A percentile compares a stretch with the other conserved stretches of the same genome.
phyloP scores from a whole-genome alignment of 2,329 filamentous ascomycete species.

The Exophiala xenobiotica region DNA sequence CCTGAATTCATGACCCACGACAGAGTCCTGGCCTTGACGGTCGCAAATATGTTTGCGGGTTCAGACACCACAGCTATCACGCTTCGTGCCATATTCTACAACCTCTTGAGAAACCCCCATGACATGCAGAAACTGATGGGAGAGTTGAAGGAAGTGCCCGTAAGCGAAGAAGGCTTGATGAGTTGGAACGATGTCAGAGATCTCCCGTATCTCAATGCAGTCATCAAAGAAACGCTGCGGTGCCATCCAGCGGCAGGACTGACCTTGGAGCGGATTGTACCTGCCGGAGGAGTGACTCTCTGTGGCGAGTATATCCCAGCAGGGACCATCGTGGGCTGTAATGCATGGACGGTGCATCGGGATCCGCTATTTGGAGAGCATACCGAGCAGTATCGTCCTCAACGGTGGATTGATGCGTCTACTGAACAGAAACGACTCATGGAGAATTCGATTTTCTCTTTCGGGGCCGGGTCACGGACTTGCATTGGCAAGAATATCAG shows the following conservation, averaged over 20 bases:
- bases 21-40: constrained; percentile 17
- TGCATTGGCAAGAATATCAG: constrained; percentile 32
- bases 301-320: constrained; percentile 66
- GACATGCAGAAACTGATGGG: constrained; percentile 3
- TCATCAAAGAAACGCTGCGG: constrained; percentile 29
- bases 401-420: constrained; percentile 64
- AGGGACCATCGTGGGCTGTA: constrained; percentile 71
- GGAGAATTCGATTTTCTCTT: constrained; percentile 44
- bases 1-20: constrained; percentile 19
- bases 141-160: constrained; percentile 20
- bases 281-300: constrained; percentile 58
- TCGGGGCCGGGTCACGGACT: constrained; percentile 54
- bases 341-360: constrained; percentile 52
- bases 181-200: constrained; percentile 25
- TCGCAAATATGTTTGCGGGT: constrained; percentile 19
- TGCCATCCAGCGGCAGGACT: constrained; percentile 68
- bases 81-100: constrained; percentile 11
- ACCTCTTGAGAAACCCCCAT: constrained; percentile 13
- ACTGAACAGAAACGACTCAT: constrained; percentile 47
- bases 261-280: constrained; percentile 70
- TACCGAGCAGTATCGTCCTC: constrained; percentile 50
- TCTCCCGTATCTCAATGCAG: constrained; percentile 35
- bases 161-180: constrained; percentile 13
- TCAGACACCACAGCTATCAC: constrained; percentile 16
- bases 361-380: constrained; percentile 43